Percentiles rank a stretch among this genome's conserved stretches.
Conservation (phyloP, 768 basidiomycete species). For the Trichaptum fuscoviolaceum region DNA sequence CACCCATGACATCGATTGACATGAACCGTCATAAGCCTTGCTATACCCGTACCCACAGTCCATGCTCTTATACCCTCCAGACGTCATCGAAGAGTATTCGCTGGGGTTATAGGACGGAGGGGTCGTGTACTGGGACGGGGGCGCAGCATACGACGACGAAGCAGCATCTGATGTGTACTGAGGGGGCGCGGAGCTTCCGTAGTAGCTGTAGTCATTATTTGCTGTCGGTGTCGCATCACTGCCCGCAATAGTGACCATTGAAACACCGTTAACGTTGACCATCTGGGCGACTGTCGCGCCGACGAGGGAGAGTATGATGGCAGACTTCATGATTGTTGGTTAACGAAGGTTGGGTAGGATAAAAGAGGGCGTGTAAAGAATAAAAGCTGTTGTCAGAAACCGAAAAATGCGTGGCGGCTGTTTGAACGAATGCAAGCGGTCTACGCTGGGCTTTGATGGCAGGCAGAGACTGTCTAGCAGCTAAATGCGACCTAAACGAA, state of each 20-base stretch:
- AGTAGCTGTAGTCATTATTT: slow-evolving; percentile 10
- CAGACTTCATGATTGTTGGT: slow-evolving; percentile 54
- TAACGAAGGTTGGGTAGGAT: slow-evolving; percentile 32
- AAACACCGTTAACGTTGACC: slow-evolving; percentile 38
- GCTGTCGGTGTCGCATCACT: slow-evolving; percentile 13
- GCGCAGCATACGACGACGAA: slow-evolving; percentile 12
- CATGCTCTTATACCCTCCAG: slow-evolving; percentile 61
- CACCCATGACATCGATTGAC: slow-evolving; percentile 55
- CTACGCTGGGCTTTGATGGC: slow-evolving; percentile 51
- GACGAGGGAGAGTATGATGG: slow-evolving; percentile 54
- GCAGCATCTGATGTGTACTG: slow-evolving; percentile 11
- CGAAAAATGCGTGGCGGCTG: slow-evolving; percentile 26
- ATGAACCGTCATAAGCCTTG: slow-evolving; percentile 52
- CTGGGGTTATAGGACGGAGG: slow-evolving; percentile 27
- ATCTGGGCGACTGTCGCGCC: slow-evolving; percentile 54
- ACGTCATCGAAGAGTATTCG: slow-evolving; percentile 51
- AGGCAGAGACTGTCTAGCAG: slow-evolving; percentile 59
- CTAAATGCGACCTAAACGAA: slow-evolving; percentile 29
- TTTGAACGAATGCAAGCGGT: slow-evolving; percentile 49
- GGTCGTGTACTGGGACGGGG: slow-evolving; percentile 25
- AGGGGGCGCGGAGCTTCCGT: slow-evolving; percentile 7
- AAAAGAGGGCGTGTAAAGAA: slow-evolving; percentile 25
- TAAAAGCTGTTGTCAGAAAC: slow-evolving; percentile 32
- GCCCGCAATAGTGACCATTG: slow-evolving; percentile 22
- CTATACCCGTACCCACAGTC: slow-evolving; percentile 67